phyloP scores from a whole-genome alignment of 805 yeast species.

The Myxozyma melibiosi region DNA sequence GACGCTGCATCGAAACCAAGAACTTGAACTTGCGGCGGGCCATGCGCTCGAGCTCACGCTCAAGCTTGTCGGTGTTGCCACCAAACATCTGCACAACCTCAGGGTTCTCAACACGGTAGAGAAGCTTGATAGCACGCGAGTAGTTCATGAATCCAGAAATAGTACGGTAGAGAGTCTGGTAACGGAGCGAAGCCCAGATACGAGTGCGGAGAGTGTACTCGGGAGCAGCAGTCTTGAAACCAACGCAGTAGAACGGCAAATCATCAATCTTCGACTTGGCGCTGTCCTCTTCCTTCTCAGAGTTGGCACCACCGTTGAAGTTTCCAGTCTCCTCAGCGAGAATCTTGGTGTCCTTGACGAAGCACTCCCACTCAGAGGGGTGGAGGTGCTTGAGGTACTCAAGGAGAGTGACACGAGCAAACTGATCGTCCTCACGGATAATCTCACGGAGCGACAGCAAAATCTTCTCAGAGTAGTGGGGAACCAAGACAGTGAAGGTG shows the following conservation, averaged over 20 bases:
- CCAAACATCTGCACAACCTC: constrained; percentile 97
- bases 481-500: constrained; percentile 93
- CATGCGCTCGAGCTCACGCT: constrained; percentile 87
- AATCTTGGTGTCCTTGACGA: constrained; percentile 93
- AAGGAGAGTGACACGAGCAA: constrained; percentile 87
- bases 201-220: constrained; percentile 94
- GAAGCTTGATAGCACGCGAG: constrained; percentile 89
- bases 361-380: constrained; percentile 97
- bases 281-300: constrained; percentile 57
- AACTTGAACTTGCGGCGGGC: constrained; percentile 78
- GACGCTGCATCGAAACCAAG: constrained; percentile 86
- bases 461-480: constrained; percentile 95
- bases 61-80: constrained; percentile 95
- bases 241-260: constrained; percentile 91
- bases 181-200: constrained; percentile 97
- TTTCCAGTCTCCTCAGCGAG: constrained; percentile 93
- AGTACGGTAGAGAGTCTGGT: constrained; percentile 95
- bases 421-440: constrained; percentile 95
- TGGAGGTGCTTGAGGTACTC: constrained; percentile 94
- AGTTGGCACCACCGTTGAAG: constrained; percentile 41
- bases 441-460: constrained; percentile 91
- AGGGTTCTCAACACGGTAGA: constrained; percentile 93
- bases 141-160: constrained; percentile 99
- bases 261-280: constrained; percentile 87
- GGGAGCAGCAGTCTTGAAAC: constrained; percentile 97